Evolutionary conservation across 768 basidiomycete species (phyloP).

Genomic region (Polyporus arcularius): DNA sequence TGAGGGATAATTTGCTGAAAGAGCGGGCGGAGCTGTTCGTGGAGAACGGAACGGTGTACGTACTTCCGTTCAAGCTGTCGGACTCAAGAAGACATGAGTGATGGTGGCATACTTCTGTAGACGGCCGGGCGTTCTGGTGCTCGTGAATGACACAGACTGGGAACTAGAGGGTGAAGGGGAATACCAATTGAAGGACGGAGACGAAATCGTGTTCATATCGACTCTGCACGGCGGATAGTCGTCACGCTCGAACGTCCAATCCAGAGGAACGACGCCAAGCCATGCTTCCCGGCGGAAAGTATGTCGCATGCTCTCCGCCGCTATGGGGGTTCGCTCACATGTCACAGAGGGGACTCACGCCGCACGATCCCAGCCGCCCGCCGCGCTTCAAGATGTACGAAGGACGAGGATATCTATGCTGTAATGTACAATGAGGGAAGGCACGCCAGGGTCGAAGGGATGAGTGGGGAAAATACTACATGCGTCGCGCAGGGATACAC

Average conservation of each 20-base stretch:
- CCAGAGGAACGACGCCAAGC: background rate
- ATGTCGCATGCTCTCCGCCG: background rate
- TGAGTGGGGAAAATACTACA: background rate
- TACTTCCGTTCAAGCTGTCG: constrained; percentile 12
- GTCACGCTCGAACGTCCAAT: background rate
- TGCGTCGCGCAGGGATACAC: background rate
- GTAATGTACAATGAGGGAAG: background rate
- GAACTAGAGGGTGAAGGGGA: constrained; percentile 94
- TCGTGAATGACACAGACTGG: constrained; percentile 99
- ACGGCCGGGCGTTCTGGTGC: constrained; percentile 93
- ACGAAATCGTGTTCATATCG: constrained; percentile 96
- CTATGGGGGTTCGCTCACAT: background rate
- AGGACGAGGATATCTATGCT: background rate
- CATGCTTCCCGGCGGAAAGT: background rate
- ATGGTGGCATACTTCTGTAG: constrained; percentile 39
- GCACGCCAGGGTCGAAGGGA: background rate
- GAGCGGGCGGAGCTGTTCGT: constrained; percentile 89
- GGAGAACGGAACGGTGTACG: constrained; percentile 85
- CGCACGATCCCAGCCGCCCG: no score
- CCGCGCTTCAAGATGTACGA: background rate
- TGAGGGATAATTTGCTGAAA: constrained; percentile 75
- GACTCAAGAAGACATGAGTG: background rate
- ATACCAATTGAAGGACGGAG: constrained; percentile 72
- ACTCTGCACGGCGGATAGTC: constrained; percentile 87
- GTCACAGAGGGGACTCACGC: no score